Percentiles rank a stretch among this genome's conserved stretches.
phyloP scores from a whole-genome alignment of 768 basidiomycete species.

The Symmetrospora coprosmae region DNA sequence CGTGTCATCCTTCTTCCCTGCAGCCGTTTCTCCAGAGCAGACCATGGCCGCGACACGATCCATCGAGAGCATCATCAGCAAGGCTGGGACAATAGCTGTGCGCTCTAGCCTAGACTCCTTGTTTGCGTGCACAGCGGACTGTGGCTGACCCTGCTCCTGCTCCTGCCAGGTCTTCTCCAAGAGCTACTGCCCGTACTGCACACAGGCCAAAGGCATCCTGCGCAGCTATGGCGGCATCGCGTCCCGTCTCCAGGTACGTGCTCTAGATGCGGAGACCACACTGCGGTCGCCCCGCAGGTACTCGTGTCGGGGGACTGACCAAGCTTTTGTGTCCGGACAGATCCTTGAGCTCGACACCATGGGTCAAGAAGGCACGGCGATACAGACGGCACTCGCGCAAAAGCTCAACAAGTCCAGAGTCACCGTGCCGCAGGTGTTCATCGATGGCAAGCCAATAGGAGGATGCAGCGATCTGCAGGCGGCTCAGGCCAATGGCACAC shows the following conservation, averaged over 20 bases:
- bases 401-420: conserved; percentile 21
- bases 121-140: no score
- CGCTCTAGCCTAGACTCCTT: no score
- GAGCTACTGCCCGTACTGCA: conserved; percentile 18
- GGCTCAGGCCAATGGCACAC: conserved; percentile 23
- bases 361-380: conserved; percentile 5
- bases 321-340: not conserved
- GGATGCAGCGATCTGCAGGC: conserved; percentile 28
- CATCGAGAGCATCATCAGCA: not conserved
- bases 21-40: not conserved
- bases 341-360: not conserved
- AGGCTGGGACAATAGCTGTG: conserved; percentile 17
- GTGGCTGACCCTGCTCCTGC: no score
- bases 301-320: no score
- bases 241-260: not conserved
- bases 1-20: conserved; percentile 6
- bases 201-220: conserved; percentile 5
- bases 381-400: conserved; percentile 6
- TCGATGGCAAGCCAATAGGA: conserved; percentile 27
- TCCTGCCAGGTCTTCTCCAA: conserved; percentile 1
- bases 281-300: no score
- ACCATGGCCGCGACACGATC: not conserved
- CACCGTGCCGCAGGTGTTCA: conserved; percentile 31
- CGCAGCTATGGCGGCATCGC: not conserved
- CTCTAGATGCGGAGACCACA: not conserved